Evolutionary conservation across 2,329 filamentous ascomycete genomes (phyloP).

Genomic region (Colletotrichum graminicola): DNA sequence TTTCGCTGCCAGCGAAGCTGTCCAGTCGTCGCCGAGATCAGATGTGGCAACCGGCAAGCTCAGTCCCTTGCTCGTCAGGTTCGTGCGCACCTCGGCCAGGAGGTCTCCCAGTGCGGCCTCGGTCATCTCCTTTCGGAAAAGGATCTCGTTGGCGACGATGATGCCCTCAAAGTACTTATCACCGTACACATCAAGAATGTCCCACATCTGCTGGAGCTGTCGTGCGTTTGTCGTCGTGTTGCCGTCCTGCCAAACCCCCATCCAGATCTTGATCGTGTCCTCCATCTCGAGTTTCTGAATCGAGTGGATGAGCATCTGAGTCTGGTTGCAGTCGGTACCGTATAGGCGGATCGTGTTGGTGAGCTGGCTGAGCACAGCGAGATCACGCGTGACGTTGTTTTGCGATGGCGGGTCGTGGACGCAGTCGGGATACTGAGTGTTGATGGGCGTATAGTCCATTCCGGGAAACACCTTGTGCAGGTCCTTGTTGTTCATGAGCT

Average conservation of each 20-base stretch:
- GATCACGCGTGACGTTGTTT: slow-evolving; percentile 93
- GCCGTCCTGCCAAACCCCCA: slow-evolving; percentile 91
- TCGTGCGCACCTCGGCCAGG: slow-evolving; percentile 76
- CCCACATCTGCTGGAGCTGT: slow-evolving; percentile 87
- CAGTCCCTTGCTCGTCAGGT: slow-evolving; percentile 76
- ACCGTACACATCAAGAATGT: slow-evolving; percentile 79
- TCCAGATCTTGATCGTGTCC: slow-evolving; percentile 85
- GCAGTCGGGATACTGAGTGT: slow-evolving; percentile 91
- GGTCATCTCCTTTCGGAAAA: slow-evolving; percentile 82
- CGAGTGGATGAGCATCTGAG: slow-evolving; percentile 89
- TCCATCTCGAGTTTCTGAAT: slow-evolving; percentile 80
- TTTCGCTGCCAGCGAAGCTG: slow-evolving; percentile 71
- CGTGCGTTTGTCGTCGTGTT: slow-evolving; percentile 87
- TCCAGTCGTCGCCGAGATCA: slow-evolving; percentile 92
- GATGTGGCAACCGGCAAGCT: slow-evolving; percentile 84
- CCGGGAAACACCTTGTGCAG: slow-evolving; percentile 95
- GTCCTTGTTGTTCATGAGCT: slow-evolving; percentile 81
- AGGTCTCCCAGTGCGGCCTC: slow-evolving; percentile 71
- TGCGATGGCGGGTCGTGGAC: slow-evolving; percentile 82
- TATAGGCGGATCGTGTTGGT: slow-evolving; percentile 91
- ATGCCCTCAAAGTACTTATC: slow-evolving; percentile 80
- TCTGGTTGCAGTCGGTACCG: slow-evolving; percentile 98
- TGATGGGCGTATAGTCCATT: slow-evolving; percentile 94
- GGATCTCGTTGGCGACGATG: slow-evolving; percentile 84
- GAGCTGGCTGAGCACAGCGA: slow-evolving; percentile 90